These are phyloP conservation scores for Stachybotrys elegans DNA, from an alignment of 2,329 filamentous ascomycete species.

Conservation along the genomic window DNA sequence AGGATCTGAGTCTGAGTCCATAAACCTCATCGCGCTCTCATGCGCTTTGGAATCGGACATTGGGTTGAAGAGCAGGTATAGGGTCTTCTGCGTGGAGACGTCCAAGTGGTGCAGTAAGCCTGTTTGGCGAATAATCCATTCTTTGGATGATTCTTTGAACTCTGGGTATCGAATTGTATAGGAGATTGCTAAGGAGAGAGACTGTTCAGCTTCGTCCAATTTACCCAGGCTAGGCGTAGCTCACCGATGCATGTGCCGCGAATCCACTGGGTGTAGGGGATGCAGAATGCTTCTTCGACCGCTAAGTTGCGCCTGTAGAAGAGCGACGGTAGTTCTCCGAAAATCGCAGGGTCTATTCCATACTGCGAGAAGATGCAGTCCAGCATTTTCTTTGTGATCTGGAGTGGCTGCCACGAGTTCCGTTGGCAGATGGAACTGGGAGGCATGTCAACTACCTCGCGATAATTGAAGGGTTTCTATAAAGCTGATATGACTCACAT, in stretches of 20 bases:
- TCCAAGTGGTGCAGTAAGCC: conserved; percentile 20
- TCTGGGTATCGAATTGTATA: conserved; percentile 24
- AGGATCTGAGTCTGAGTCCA: conserved; percentile 3
- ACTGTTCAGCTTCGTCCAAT: too few species aligned
- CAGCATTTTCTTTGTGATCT: conserved; percentile 17
- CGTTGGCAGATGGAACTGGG: conserved; percentile 22
- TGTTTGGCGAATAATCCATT: conserved; percentile 22
- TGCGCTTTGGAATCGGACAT: conserved; percentile 17
- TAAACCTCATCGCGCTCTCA: conserved; percentile 6
- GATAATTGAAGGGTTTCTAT: too few species aligned
- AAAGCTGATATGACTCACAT: conserved; percentile 6
- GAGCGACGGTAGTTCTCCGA: conserved; percentile 17
- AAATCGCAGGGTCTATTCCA: conserved; percentile 14
- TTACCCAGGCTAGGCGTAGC: too few species aligned
- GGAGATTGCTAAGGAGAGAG: too few species aligned
- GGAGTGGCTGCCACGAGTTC: conserved; percentile 21
- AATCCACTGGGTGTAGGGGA: conserved; percentile 16
- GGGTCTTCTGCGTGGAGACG: conserved; percentile 12
- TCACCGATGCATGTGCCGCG: conserved; percentile 14
- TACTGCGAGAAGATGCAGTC: conserved; percentile 16
- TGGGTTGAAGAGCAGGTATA: conserved; percentile 18
- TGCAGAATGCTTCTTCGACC: conserved; percentile 17
- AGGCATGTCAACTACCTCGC: background rate
- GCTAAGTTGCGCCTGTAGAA: conserved; percentile 20
- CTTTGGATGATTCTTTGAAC: conserved; percentile 14